These are phyloP conservation scores for Carex arenaria DNA, from an alignment of 202 grass and related monocot genomes.

Conservation along the genomic window DNA sequence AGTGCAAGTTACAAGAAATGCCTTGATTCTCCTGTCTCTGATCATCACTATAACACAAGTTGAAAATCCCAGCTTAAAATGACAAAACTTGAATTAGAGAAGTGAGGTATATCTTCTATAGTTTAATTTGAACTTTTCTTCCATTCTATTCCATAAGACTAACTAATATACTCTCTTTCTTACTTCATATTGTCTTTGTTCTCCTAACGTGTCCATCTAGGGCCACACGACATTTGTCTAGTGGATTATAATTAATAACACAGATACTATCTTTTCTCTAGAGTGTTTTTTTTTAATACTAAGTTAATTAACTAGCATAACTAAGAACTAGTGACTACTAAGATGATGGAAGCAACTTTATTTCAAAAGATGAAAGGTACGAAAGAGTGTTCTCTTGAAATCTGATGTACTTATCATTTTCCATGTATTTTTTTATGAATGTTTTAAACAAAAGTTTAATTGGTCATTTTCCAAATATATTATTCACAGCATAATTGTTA, in stretches of 20 bases:
- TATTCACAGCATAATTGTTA: not conserved
- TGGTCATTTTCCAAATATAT: not conserved
- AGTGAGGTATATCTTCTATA: not conserved
- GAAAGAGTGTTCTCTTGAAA: not conserved
- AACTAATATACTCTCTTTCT: not conserved
- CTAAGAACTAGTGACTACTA: not conserved
- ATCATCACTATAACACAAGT: slow-evolving; percentile 1
- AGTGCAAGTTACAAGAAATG: not conserved
- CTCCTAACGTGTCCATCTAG: not conserved
- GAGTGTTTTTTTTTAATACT: not conserved
- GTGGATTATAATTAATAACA: not conserved
- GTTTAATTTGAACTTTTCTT: not conserved
- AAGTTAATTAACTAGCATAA: not conserved
- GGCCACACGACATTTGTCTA: not conserved
- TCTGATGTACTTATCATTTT: not conserved
- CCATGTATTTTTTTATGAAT: not conserved
- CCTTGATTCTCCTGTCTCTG: not conserved
- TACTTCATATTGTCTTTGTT: not conserved
- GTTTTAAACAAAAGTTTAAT: not conserved
- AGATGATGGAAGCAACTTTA: not conserved
- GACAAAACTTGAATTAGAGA: slow-evolving; percentile 7
- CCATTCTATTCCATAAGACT: not conserved
- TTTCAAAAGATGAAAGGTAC: not conserved
- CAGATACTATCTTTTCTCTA: not conserved
- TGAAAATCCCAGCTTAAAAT: not conserved